Evolutionary conservation across 1,139 yeast species (phyloP).

Genomic region (Sugiyamaella pinicola): DNA sequence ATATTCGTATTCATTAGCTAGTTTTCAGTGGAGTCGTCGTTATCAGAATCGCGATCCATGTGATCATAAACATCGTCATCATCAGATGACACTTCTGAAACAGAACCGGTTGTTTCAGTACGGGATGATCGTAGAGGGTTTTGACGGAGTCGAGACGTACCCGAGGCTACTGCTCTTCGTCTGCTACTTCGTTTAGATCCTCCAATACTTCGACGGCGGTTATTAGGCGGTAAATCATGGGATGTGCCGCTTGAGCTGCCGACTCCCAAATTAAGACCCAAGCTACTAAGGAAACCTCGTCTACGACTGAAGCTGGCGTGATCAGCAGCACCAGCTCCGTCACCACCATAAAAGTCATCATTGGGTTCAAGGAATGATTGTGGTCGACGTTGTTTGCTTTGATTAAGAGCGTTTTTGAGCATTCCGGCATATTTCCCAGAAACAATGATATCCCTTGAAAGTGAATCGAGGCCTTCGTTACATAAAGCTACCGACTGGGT

Average conservation of each 20-base stretch:
- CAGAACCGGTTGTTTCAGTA: background rate
- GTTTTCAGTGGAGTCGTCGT: constrained; percentile 8
- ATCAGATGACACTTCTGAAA: constrained; percentile 11
- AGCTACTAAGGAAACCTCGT: background rate
- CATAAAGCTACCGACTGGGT: constrained; percentile 4
- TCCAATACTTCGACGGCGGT: constrained; percentile 9
- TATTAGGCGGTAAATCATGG: background rate
- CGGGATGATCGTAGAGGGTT: background rate
- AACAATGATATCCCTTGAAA: background rate
- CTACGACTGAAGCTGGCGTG: constrained; percentile 5
- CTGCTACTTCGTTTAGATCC: background rate
- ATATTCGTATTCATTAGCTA: background rate
- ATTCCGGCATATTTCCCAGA: constrained; percentile 6
- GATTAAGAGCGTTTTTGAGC: background rate
- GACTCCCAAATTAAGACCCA: too few relatives aligned
- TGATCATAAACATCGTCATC: constrained; percentile 6
- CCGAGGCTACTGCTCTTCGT: background rate
- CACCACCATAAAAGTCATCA: background rate
- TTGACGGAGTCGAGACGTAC: background rate
- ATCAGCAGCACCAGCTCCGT: constrained; percentile 4
- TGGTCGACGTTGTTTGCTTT: background rate
- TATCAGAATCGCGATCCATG: constrained; percentile 8
- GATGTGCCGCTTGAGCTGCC: background rate
- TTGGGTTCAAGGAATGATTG: background rate
- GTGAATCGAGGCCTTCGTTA: constrained; percentile 7